Conservation (phyloP, 140 eudicot genomes). For the Flaveria floridana region DNA sequence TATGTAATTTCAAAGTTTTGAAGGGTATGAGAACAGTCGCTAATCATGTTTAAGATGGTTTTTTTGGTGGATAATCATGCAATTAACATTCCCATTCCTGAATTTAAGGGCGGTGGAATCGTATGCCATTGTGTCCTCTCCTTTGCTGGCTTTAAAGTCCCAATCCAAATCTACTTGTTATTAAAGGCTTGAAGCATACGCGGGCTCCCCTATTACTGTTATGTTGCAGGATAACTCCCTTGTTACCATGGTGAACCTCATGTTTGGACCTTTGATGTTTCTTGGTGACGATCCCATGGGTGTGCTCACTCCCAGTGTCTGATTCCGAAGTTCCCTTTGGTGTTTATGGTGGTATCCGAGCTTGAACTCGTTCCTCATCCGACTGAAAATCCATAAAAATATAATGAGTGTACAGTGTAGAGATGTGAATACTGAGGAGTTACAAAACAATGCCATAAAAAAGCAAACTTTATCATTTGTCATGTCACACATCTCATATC, state of each 20-base stretch:
- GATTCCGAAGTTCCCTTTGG: conserved; percentile 15
- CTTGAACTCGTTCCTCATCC: conserved; percentile 13
- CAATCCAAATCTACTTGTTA: conserved; percentile 12
- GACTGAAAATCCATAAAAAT: not conserved
- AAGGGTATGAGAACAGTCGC: not conserved
- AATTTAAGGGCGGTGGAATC: conserved; percentile 32
- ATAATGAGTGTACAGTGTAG: conserved; percentile 3
- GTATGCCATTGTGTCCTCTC: conserved; percentile 23
- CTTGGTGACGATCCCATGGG: not conserved
- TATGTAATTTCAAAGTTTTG: not conserved
- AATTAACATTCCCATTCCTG: conserved; percentile 11
- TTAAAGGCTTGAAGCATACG: conserved; percentile 20
- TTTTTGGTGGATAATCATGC: not conserved
- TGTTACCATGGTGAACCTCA: not conserved
- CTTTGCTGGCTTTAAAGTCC: conserved; percentile 25
- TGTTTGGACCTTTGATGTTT: not conserved
- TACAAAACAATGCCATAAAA: not conserved
- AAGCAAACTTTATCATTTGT: conserved; percentile 13
- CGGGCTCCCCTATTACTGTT: conserved; percentile 29
- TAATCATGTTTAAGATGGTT: not conserved
- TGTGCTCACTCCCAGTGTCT: not conserved
- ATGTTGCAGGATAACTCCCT: conserved; percentile 32
- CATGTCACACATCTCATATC: not conserved
- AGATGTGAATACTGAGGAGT: not conserved
- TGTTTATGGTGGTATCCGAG: conserved; percentile 15